A percentile compares a stretch with the other conserved stretches of the same genome.
Conservation (phyloP, 2,329 filamentous ascomycete genomes). For the Coniosporium tulheliwenetii region DNA sequence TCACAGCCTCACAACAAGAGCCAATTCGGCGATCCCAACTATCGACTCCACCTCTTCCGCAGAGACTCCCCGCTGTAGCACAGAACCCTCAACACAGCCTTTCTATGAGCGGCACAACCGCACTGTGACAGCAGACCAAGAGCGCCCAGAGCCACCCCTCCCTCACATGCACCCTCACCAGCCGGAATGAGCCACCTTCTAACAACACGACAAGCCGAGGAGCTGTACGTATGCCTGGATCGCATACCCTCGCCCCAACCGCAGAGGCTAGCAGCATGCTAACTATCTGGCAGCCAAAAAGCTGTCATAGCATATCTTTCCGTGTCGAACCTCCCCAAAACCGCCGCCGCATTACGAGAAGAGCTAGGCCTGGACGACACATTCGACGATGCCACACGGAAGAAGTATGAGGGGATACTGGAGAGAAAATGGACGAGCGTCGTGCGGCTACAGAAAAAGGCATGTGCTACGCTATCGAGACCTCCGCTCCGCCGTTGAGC, state of each 20-base stretch:
- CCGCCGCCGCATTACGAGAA: slow-evolving; percentile 55
- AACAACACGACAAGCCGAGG: slow-evolving; percentile 69
- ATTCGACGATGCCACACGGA: slow-evolving; percentile 68
- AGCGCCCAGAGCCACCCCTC: too few species aligned
- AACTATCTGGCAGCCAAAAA: slow-evolving; percentile 54
- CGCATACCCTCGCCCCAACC: slow-evolving; percentile 2
- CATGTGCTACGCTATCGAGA: slow-evolving; percentile 17
- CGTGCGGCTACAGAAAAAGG: slow-evolving; percentile 90
- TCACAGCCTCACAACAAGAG: too few species aligned
- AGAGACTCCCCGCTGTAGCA: too few species aligned
- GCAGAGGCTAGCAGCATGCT: slow-evolving; percentile 7
- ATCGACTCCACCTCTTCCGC: too few species aligned
- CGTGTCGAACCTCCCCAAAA: slow-evolving; percentile 54
- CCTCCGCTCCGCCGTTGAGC: neutral
- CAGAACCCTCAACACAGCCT: too few species aligned
- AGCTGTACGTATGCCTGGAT: slow-evolving; percentile 48
- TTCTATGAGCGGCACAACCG: too few species aligned
- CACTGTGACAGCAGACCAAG: too few species aligned
- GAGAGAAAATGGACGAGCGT: slow-evolving; percentile 99
- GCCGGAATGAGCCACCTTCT: slow-evolving; percentile 56
- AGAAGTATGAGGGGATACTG: slow-evolving; percentile 85
- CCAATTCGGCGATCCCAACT: too few species aligned
- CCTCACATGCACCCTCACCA: too few species aligned
- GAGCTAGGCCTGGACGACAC: slow-evolving; percentile 59
- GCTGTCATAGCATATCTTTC: slow-evolving; percentile 81